phyloP scores from a whole-genome alignment of 192 early-diverging fungal species.

The Backusella tuberculispora region DNA sequence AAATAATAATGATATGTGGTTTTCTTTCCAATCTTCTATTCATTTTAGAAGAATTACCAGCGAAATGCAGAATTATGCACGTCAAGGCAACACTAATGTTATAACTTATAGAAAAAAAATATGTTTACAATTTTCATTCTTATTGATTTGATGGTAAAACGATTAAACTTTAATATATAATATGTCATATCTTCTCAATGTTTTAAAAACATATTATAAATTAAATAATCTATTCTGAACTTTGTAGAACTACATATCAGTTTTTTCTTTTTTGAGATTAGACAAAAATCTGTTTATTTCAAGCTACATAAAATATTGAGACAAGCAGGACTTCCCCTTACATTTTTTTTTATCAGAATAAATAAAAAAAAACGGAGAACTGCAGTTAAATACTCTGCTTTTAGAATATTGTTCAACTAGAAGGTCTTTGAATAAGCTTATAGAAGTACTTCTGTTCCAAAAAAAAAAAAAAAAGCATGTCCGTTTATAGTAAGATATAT shows the following conservation, averaged over 20 bases:
- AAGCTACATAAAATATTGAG: too few relatives aligned
- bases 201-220: neutral
- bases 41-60: neutral
- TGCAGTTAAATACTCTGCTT: neutral
- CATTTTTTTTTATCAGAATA: too few relatives aligned
- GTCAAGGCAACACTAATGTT: neutral
- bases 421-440: neutral
- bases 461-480: neutral
- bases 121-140: neutral
- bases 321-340: too few relatives aligned
- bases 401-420: neutral
- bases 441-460: neutral
- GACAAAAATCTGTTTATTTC: too few relatives aligned
- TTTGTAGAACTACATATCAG: too few relatives aligned
- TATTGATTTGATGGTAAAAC: neutral
- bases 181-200: neutral
- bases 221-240: neutral
- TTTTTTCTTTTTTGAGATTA: too few relatives aligned
- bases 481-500: neutral
- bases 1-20: neutral
- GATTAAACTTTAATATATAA: neutral
- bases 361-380: neutral
- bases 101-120: neutral
- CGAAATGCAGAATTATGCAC: neutral
- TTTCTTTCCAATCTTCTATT: neutral